Base-by-base conservation (phyloP, 495 filamentous ascomycete genomes). In the Lasiosphaeria miniovina region DNA sequence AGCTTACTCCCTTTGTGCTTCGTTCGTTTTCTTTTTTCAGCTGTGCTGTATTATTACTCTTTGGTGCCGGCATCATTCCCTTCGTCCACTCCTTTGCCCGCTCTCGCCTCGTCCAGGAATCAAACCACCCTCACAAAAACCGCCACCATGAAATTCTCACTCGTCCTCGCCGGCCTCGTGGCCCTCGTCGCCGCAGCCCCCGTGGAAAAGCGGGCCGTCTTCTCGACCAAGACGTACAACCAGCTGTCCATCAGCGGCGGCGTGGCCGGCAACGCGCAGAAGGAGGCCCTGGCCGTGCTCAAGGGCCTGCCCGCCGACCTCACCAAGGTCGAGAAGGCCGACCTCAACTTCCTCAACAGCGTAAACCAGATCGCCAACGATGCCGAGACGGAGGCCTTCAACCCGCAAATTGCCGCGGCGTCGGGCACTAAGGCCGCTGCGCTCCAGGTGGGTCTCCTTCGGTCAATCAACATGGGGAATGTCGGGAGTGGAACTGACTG, bases 261-360 rank as follows among this genome's bases (percentile, higher is more conserved):
- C 4, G 70, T 75, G 3, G 73, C 71, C 11, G 76, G 77, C 10
- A 75, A 80, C 52, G 76, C 73, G 32, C 68, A 75, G 11, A 70
- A 67, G 4, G 75, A 77, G 54, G 77, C 77, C 31, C 62, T 78
- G 54, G 71, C 77, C 66, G 55, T 58, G 17, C 68, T 75, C 33
- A 73, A 72, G 24, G 60, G 48, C 57, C 71, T 80, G 36, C 63
- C 63, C 49, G 45, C 65, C 35, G 49, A 62, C 15, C 43, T 46
- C 43, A 46, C 6, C 6, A 46, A 7, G 43, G 43, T 46, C 8
- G 43, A 46, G 43, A 46, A 46, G 43, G 3, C 49, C n/a, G 77
- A 80, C 55, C 63, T 75, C 4, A 64, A 65, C 55, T 74, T 79
- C 52, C 70, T 80, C 63, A 66, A 71, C 31, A 64, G 65, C 6